A percentile compares a stretch with the other conserved stretches of the same genome.
phyloP scores from a whole-genome alignment of 2,329 filamentous ascomycete species.

The Penicillium sp. region DNA sequence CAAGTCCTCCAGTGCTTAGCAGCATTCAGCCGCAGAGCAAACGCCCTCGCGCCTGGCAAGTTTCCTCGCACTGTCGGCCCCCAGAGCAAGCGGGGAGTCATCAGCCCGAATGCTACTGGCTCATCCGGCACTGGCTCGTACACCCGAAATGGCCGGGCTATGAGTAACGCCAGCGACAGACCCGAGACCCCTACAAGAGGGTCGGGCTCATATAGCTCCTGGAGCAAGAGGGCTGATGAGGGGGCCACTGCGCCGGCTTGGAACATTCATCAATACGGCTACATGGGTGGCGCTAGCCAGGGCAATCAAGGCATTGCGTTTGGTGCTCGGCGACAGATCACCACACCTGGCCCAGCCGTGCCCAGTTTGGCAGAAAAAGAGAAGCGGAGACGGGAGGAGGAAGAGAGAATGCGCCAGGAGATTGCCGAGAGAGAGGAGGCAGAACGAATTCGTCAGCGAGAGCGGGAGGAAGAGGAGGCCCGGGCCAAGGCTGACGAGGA shows the following conservation, averaged over 20 bases:
- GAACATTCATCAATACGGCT: conserved; percentile 98
- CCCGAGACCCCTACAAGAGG: conserved; percentile 63
- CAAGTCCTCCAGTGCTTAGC: conserved; percentile 92
- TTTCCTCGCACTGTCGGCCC: conserved; percentile 79
- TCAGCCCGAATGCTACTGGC: conserved; percentile 70
- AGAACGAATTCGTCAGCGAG: conserved; percentile 49
- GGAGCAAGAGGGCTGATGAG: conserved; percentile 86
- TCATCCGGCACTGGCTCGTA: conserved; percentile 52
- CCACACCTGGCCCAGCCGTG: conserved; percentile 74
- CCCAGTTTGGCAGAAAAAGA: conserved; percentile 85
- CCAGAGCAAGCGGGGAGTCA: conserved; percentile 59
- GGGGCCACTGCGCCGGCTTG: conserved; percentile 82
- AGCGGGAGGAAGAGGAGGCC: conserved; percentile 54
- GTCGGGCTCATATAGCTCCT: conserved; percentile 70
- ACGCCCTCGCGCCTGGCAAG: conserved; percentile 68
- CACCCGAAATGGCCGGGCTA: conserved; percentile 42
- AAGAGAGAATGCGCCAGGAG: conserved; percentile 52
- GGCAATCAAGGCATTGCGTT: conserved; percentile 93
- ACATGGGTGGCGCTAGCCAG: conserved; percentile 96
- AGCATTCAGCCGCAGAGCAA: conserved; percentile 86
- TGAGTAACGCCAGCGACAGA: conserved; percentile 58
- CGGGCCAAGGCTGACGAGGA: conserved; percentile 48
- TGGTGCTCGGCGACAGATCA: conserved; percentile 90
- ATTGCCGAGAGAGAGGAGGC: conserved; percentile 50
- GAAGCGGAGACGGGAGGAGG: conserved; percentile 62